phyloP scores from a whole-genome alignment of 352 stramenopile species.

The Phytopythium boreale region DNA sequence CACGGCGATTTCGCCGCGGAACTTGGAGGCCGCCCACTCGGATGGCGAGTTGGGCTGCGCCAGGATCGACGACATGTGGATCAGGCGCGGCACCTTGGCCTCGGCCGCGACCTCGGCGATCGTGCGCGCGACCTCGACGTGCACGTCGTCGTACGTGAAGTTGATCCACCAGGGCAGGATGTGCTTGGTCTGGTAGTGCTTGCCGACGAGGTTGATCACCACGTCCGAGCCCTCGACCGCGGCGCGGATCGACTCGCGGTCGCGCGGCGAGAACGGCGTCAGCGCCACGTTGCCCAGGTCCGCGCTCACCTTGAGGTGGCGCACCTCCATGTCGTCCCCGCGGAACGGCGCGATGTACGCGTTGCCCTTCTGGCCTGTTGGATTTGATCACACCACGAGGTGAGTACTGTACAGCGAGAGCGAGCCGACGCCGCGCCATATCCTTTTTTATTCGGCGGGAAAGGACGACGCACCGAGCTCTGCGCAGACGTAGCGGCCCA shows the following conservation, averaged over 20 bases:
- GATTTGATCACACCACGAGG: no score
- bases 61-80: constrained; percentile 83
- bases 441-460: no score
- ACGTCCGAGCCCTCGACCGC: constrained; percentile 92
- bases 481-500: constrained; percentile 94
- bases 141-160: constrained; percentile 95
- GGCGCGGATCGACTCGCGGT: constrained; percentile 92
- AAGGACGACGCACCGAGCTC: constrained; percentile 86
- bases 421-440: no score
- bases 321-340: constrained; percentile 92
- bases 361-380: constrained; percentile 73
- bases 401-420: no score
- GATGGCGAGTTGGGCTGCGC: constrained; percentile 81
- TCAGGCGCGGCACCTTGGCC: constrained; percentile 67
- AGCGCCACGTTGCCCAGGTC: constrained; percentile 91
- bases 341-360: constrained; percentile 89
- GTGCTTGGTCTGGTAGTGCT: constrained; percentile 97
- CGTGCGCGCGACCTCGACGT: constrained; percentile 90
- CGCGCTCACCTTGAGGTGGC: constrained; percentile 93
- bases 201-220: constrained; percentile 97
- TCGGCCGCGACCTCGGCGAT: constrained; percentile 84
- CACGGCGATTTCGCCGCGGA: constrained; percentile 82
- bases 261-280: constrained; percentile 81
- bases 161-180: constrained; percentile 92
- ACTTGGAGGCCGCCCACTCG: constrained; percentile 83